These are phyloP conservation scores for Coemansia sp. DNA, from an alignment of 192 early-diverging fungal genomes.

Conservation along the genomic window DNA sequence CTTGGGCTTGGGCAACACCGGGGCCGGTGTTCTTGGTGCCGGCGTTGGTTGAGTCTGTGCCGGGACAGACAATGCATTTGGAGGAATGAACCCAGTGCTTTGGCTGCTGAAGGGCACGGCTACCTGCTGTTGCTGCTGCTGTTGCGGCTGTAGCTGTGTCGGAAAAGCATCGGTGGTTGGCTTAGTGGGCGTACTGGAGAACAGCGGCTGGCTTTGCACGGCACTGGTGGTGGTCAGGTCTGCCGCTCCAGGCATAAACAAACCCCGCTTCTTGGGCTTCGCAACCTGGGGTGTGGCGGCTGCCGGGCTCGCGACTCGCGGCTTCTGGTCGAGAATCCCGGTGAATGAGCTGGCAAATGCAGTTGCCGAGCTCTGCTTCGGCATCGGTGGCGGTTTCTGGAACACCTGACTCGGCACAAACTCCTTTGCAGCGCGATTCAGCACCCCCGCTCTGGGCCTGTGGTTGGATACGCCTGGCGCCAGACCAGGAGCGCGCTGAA, in stretches of 20 bases:
- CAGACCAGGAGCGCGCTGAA: neutral
- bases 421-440: conserved; percentile 3
- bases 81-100: neutral
- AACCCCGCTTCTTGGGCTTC: conserved; percentile 1
- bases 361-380: conserved; percentile 9
- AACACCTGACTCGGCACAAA: neutral
- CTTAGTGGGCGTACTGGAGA: neutral
- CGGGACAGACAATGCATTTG: too few relatives aligned
- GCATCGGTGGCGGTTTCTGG: conserved; percentile 2
- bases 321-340: conserved; percentile 8
- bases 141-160: neutral
- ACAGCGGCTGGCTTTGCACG: neutral
- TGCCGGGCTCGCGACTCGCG: neutral
- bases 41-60: neutral
- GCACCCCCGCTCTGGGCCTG: neutral
- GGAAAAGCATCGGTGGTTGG: neutral
- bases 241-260: neutral
- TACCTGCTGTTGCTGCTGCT: too few relatives aligned
- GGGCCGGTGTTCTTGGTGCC: neutral
- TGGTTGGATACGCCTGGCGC: too few relatives aligned
- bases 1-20: neutral
- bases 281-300: neutral
- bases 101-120: neutral
- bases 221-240: neutral
- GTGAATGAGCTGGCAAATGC: conserved; percentile 28